A percentile compares a stretch with the other conserved stretches of the same genome.
Evolutionary conservation across 441 rosid species (phyloP).

Genomic region (Croton setiger): DNA sequence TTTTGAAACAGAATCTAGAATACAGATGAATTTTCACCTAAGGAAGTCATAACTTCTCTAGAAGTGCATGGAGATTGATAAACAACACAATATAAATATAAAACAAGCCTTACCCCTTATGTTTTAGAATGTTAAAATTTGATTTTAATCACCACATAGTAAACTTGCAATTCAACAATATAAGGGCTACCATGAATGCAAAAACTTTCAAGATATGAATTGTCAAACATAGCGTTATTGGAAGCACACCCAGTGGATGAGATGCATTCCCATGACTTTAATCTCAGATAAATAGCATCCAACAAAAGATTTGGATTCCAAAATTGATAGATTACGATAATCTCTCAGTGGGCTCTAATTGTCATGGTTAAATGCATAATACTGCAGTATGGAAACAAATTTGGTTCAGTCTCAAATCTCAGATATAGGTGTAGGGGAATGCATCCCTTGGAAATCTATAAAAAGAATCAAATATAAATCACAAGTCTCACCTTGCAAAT

Average conservation of each 20-base stretch:
- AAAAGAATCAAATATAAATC: not conserved
- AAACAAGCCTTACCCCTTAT: not conserved
- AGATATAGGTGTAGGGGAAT: not conserved
- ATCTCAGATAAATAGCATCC: not conserved
- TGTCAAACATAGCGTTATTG: not conserved
- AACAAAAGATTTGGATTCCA: not conserved
- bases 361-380: not conserved
- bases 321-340: not conserved
- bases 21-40: too few relatives aligned
- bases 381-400: not conserved
- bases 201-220: not conserved
- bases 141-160: not conserved
- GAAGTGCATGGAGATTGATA: not conserved
- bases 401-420: not conserved
- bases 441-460: conserved; percentile 1
- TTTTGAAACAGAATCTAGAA: too few relatives aligned
- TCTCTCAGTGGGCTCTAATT: conserved; percentile 3
- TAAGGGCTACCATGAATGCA: not conserved
- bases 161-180: not conserved
- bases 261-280: conserved; percentile 1
- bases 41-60: not conserved
- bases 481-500: conserved; percentile 42
- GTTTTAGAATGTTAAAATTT: not conserved
- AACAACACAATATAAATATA: not conserved
- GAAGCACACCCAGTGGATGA: not conserved